A percentile compares a stretch with the other conserved stretches of the same genome.
Conservation (phyloP, 1,284 basidiomycete genomes). For the Mixia osmundae region DNA sequence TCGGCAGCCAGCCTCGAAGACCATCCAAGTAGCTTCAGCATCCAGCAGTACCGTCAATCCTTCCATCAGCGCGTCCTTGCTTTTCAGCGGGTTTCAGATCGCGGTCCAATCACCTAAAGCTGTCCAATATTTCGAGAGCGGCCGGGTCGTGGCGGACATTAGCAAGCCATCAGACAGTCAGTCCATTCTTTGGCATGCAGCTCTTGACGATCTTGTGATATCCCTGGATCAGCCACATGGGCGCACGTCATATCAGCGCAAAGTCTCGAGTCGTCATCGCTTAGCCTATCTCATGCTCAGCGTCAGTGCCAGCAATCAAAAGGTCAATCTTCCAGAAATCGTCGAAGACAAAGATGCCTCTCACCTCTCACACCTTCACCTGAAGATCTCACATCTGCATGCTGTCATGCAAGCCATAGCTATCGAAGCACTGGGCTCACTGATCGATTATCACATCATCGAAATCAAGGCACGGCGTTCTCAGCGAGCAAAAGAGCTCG, state of each 20-base stretch:
- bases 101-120: conserved; percentile 47
- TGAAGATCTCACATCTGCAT: conserved; percentile 48
- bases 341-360: conserved; percentile 3
- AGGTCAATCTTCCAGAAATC: conserved; percentile 5
- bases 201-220: conserved; percentile 38
- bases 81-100: conserved; percentile 48
- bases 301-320: conserved; percentile 26
- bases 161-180: conserved; percentile 9
- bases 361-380: conserved; percentile 17
- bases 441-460: conserved; percentile 50
- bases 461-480: conserved; percentile 49
- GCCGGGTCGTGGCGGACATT: conserved; percentile 32
- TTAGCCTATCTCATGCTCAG: conserved; percentile 66
- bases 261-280: conserved; percentile 32
- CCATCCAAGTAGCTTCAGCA: background rate
- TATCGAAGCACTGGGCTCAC: conserved; percentile 62
- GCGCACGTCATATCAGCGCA: conserved; percentile 8
- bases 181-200: conserved; percentile 30
- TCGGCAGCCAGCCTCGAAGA: conserved; percentile 26
- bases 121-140: conserved; percentile 43
- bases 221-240: conserved; percentile 38
- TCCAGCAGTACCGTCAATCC: background rate
- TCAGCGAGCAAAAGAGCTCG: conserved; percentile 46
- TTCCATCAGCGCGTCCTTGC: conserved; percentile 28
- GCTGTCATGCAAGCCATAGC: conserved; percentile 81